These are phyloP conservation scores for Hypericum perforatum DNA, from an alignment of 345 rosid species.

Conservation along the genomic window DNA sequence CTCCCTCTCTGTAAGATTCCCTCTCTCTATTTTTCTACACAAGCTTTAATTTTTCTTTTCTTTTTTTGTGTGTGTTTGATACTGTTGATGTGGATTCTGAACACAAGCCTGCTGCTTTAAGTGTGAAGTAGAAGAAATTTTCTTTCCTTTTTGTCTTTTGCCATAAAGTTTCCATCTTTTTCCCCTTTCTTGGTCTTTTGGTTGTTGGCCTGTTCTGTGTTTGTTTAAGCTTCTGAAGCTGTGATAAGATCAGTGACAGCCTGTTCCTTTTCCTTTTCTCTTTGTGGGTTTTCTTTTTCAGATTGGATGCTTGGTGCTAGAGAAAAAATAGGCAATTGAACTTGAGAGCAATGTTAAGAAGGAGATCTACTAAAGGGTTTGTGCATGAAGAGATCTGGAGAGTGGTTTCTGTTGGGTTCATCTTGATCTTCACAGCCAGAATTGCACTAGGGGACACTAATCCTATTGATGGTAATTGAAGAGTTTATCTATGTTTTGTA, in stretches of 20 bases:
- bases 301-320: conserved; percentile 33
- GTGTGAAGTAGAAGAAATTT: too few relatives aligned
- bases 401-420: conserved; percentile 32
- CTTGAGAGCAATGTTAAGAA: conserved; percentile 37
- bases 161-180: too few relatives aligned
- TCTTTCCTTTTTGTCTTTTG: too few relatives aligned
- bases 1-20: too few relatives aligned
- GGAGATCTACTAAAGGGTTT: conserved; percentile 41
- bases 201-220: neutral
- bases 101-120: too few relatives aligned
- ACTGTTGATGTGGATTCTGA: too few relatives aligned
- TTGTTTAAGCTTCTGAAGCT: neutral
- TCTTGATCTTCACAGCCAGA: conserved; percentile 46
- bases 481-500: neutral
- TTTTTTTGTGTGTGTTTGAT: too few relatives aligned
- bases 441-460: conserved; percentile 52
- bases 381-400: conserved; percentile 39
- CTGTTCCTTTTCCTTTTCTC: too few relatives aligned
- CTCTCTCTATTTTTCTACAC: too few relatives aligned
- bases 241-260: too few relatives aligned
- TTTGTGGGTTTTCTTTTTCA: too few relatives aligned
- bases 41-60: too few relatives aligned
- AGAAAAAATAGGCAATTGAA: conserved; percentile 12
- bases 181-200: neutral
- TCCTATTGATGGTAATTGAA: conserved; percentile 59